Evolutionary conservation across 495 filamentous ascomycete species (phyloP).

Genomic region (Aspergillus olivimuriae): DNA sequence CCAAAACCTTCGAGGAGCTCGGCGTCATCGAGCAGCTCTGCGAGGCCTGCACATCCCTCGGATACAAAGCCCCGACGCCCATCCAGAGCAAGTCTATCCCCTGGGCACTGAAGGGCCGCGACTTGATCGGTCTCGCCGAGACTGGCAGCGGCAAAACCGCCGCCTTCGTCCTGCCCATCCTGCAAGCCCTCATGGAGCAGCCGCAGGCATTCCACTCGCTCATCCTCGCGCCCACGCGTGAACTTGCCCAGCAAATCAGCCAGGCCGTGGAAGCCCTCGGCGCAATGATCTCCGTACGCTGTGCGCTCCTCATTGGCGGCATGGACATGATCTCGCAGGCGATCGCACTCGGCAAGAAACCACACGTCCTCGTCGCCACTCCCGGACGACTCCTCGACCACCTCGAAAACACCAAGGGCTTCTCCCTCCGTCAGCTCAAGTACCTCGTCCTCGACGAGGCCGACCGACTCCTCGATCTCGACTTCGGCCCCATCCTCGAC

Average conservation of each 20-base stretch:
- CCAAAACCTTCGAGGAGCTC: constrained; percentile 74
- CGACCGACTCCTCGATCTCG: constrained; percentile 84
- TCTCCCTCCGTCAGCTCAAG: constrained; percentile 69
- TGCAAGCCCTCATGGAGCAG: constrained; percentile 80
- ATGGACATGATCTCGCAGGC: constrained; percentile 91
- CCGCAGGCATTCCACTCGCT: constrained; percentile 73
- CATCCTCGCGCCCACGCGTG: constrained; percentile 83
- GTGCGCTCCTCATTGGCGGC: constrained; percentile 77
- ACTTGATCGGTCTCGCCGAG: constrained; percentile 89
- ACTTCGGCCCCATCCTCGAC: constrained; percentile 87
- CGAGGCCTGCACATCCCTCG: constrained; percentile 74
- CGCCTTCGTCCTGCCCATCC: constrained; percentile 83
- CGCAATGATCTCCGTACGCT: constrained; percentile 71
- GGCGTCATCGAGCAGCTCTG: constrained; percentile 83
- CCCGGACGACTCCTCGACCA: constrained; percentile 89
- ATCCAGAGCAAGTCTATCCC: constrained; percentile 78
- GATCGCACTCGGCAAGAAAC: constrained; percentile 85
- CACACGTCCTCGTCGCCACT: constrained; percentile 79
- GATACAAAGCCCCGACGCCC: constrained; percentile 76
- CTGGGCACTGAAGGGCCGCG: constrained; percentile 69
- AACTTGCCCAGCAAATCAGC: constrained; percentile 86
- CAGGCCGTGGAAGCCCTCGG: constrained; percentile 80
- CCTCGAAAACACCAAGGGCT: constrained; percentile 94
- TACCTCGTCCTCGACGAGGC: constrained; percentile 96
- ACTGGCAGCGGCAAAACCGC: constrained; percentile 93